Evolutionary conservation across 2,329 filamentous ascomycete species (phyloP).

Genomic region (Chrysoporthe deuterocubensis): DNA sequence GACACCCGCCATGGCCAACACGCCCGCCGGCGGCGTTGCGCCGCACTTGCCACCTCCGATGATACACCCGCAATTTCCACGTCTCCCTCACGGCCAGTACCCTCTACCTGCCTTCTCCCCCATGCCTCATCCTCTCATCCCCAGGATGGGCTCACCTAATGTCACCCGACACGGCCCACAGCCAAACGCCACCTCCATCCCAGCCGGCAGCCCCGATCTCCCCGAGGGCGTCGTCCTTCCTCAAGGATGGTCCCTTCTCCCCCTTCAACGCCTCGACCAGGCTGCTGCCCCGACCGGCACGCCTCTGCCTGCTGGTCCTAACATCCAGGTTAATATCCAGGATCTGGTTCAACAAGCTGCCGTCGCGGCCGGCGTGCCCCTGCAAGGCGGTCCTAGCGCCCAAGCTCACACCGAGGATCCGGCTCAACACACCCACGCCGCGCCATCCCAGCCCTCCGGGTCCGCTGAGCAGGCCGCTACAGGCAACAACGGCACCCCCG

Average conservation of each 20-base stretch:
- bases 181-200: conserved; percentile 54
- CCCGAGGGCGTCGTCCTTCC: conserved; percentile 68
- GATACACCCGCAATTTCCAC: conserved; percentile 31
- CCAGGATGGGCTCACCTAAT: conserved; percentile 45
- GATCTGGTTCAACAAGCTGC: conserved; percentile 28
- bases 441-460: neutral
- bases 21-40: conserved; percentile 9
- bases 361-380: neutral
- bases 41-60: conserved; percentile 30
- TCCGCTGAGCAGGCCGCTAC: neutral
- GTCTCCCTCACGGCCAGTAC: conserved; percentile 18
- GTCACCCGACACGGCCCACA: conserved; percentile 53
- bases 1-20: conserved; percentile 14
- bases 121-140: conserved; percentile 30
- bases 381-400: neutral
- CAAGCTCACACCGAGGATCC: conserved; percentile 24
- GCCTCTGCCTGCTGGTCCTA: neutral
- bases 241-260: conserved; percentile 67
- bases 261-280: conserved; percentile 56
- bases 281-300: conserved; percentile 12
- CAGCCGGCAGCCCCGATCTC: conserved; percentile 63
- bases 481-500: neutral
- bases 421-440: conserved; percentile 19
- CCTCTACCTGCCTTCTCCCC: conserved; percentile 26
- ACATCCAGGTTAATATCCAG: conserved; percentile 1